A percentile compares a stretch with the other conserved stretches of the same genome.
Evolutionary conservation across 306 rosid genomes (phyloP).

Genomic region (barrel medic (Medicago truncatula)): DNA sequence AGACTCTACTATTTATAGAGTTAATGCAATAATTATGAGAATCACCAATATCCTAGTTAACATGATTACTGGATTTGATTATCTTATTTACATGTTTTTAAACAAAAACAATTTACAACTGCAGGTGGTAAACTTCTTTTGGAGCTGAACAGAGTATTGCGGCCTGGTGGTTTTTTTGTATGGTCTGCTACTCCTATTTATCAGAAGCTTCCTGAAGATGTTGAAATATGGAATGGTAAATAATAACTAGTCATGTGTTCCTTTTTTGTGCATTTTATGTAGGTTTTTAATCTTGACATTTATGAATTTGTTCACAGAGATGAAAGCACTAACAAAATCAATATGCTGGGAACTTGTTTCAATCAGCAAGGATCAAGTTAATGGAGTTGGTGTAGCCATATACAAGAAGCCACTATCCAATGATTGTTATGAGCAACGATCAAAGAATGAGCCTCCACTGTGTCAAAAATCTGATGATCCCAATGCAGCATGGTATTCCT

Average conservation of each 20-base stretch:
- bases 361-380: constrained; percentile 76
- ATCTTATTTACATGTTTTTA: constrained; percentile 8
- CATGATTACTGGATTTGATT: constrained; percentile 21
- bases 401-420: constrained; percentile 82
- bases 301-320: constrained; percentile 64
- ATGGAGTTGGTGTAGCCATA: constrained; percentile 84
- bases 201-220: constrained; percentile 87
- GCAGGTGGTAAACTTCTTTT: constrained; percentile 98
- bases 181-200: constrained; percentile 99
- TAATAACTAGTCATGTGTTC: constrained; percentile 27
- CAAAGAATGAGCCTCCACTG: constrained; percentile 71
- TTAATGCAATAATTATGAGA: constrained; percentile 7
- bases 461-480: constrained; percentile 80
- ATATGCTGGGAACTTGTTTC: constrained; percentile 87
- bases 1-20: neutral
- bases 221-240: constrained; percentile 85
- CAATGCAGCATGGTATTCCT: constrained; percentile 85
- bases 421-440: constrained; percentile 85
- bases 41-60: constrained; percentile 11
- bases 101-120: constrained; percentile 27
- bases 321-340: constrained; percentile 78
- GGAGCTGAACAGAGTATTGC: constrained; percentile 93
- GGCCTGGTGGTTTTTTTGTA: constrained; percentile 97
- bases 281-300: constrained; percentile 40
- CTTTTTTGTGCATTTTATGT: constrained; percentile 29